Conservation (phyloP, 345 rosid species). For the Ceriops zippeliana region DNA sequence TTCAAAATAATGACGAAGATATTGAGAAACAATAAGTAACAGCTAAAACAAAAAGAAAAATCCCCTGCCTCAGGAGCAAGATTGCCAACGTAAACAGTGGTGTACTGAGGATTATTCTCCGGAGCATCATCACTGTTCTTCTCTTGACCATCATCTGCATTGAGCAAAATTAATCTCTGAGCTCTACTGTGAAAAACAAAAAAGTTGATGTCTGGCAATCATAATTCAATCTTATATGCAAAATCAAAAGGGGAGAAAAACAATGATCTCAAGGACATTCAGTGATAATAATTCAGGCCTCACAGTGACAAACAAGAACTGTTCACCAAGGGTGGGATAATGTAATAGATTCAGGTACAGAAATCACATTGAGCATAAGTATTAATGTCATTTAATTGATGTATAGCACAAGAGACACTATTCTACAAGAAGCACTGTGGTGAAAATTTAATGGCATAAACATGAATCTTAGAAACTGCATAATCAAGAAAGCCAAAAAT, state of each 20-base stretch:
- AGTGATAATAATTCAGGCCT: not conserved
- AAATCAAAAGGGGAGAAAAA: not conserved
- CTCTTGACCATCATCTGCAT: constrained; percentile 79
- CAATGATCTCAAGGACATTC: not conserved
- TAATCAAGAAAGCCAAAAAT: no score
- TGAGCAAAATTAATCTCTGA: not conserved
- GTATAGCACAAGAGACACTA: not conserved
- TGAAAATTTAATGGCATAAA: no score
- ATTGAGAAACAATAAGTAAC: no score
- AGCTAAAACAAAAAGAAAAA: no score
- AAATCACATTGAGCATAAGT: not conserved
- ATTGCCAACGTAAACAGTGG: constrained; percentile 87
- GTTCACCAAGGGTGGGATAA: not conserved
- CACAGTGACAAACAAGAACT: constrained; percentile 3
- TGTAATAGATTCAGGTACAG: not conserved
- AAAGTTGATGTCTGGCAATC: not conserved
- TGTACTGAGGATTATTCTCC: constrained; percentile 74
- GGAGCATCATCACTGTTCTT: constrained; percentile 58
- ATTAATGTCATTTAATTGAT: not conserved
- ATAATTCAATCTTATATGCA: not conserved
- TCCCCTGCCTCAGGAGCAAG: constrained; percentile 70
- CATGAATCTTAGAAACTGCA: no score
- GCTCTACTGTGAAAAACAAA: not conserved
- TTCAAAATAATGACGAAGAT: no score
- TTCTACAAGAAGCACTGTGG: not conserved